A percentile compares a stretch with the other conserved stretches of the same genome.
phyloP scores from a whole-genome alignment of 2,329 filamentous ascomycete genomes.

The Eutypella sp. region DNA sequence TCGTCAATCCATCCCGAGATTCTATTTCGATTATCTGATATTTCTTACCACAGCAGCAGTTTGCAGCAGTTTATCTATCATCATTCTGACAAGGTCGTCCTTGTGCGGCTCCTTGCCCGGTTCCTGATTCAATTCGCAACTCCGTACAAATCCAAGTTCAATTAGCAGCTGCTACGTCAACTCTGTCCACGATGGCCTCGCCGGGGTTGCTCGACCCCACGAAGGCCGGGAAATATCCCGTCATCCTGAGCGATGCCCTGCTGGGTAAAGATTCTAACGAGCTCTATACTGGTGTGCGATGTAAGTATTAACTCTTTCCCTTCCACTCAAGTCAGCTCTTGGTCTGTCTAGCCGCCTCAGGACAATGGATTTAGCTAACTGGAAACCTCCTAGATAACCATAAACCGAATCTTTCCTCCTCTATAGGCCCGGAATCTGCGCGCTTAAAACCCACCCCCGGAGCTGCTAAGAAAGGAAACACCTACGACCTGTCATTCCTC shows the following conservation, averaged over 20 bases:
- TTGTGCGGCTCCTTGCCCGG: too few relatives aligned
- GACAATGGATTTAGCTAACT: slow-evolving; percentile 3
- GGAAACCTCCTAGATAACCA: slow-evolving; percentile 49
- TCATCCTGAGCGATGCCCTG: slow-evolving; percentile 59
- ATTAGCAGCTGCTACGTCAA: too few relatives aligned
- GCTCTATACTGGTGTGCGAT: slow-evolving; percentile 56
- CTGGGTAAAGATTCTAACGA: slow-evolving; percentile 52
- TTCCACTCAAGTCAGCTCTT: neutral
- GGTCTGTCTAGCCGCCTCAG: neutral
- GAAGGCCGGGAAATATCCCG: slow-evolving; percentile 56
- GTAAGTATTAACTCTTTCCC: too few relatives aligned
- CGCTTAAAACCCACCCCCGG: slow-evolving; percentile 47
- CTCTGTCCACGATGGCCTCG: slow-evolving; percentile 22
- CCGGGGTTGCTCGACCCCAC: slow-evolving; percentile 49
- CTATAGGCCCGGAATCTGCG: slow-evolving; percentile 42
- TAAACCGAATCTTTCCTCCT: slow-evolving; percentile 49
- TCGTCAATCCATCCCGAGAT: too few relatives aligned
- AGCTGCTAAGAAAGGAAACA: slow-evolving; percentile 40
- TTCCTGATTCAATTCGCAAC: too few relatives aligned
- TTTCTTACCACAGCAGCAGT: too few relatives aligned
- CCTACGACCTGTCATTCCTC: slow-evolving; percentile 52
- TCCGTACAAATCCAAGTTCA: too few relatives aligned
- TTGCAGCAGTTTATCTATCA: too few relatives aligned
- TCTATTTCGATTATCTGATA: too few relatives aligned
- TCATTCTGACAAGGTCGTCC: too few relatives aligned